Evolutionary conservation across 129 eudicot genomes (phyloP), one percentile per base, ranked within the genome.

Genomic region (Smallanthus sonchifolius): DNA sequence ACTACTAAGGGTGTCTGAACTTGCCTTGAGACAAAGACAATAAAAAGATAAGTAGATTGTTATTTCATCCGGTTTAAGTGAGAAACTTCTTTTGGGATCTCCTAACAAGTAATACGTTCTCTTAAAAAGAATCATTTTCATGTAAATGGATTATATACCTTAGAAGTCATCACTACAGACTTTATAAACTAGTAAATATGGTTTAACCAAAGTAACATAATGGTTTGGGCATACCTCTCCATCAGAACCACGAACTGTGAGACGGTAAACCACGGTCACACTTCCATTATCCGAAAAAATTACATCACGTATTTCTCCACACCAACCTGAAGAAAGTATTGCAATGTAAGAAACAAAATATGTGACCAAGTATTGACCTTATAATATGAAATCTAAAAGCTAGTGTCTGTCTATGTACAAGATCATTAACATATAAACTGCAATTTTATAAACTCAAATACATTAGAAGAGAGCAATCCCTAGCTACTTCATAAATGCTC

Each of bases 251-350:
- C 97, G 86, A 75, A 94, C 82, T 14, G 93, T 94, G 68, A 94
- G 96, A 70, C 98, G 97, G 75, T 94, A 94, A 40, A 90, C 98
- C 61, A 94, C 98, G 3, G 98, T 94, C 76, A 94, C 97, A 56
- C 87, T 94, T 84, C 97, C 96, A 55, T 80, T 87, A 54, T 90
- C 97, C 67, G 98, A 81, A 70, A 90, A 94, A 61, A 94, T 94
- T 16, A 94, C 97, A 82, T 94, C 98, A 1, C 98, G 97, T 79
- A 88, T 86, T 84, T 94, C 98, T 77, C 98, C 98, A 67, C 98
- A 94, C 98, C 98, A 94, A 75, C 98, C 98, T 94, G 82, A 70
- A 57, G 71, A 35, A 49, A 47, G 34, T 39, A 69, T 52, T 6
- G 7, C 43, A 17, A 67, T 34, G 61, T 11, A 64, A 72, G 16